Conservation (phyloP, 2,329 filamentous ascomycete genomes). For the Ophiostoma populinum region DNA sequence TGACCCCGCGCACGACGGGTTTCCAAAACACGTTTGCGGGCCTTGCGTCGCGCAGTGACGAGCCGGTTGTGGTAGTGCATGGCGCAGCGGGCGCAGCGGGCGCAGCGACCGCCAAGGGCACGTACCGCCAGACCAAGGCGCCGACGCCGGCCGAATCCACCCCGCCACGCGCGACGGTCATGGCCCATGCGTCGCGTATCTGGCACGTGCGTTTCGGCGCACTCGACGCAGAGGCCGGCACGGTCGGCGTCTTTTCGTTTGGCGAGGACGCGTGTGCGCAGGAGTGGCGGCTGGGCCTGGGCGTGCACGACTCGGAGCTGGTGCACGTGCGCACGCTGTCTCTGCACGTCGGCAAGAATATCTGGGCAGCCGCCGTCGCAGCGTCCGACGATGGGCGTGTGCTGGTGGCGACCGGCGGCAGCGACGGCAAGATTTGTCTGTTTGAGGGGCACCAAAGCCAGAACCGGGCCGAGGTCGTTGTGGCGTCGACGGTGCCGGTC, state of each 20-base stretch:
- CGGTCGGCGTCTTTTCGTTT: constrained; percentile 45
- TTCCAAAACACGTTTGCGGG: constrained; percentile 22
- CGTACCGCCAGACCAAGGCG: constrained; percentile 1
- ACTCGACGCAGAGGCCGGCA: neutral
- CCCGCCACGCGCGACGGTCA: constrained; percentile 47
- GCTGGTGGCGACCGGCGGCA: constrained; percentile 58
- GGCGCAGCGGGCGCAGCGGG: no score
- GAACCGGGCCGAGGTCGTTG: neutral
- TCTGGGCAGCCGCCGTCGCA: constrained; percentile 54
- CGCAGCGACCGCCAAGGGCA: neutral
- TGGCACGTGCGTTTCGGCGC: constrained; percentile 59
- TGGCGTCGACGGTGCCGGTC: neutral
- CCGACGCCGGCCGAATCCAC: constrained; percentile 11
- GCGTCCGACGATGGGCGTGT: constrained; percentile 17
- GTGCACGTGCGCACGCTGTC: constrained; percentile 37
- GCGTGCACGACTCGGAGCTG: constrained; percentile 18
- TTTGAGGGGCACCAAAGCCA: constrained; percentile 15
- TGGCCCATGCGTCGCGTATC: constrained; percentile 79
- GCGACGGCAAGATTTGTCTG: constrained; percentile 54
- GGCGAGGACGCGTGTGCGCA: constrained; percentile 72
- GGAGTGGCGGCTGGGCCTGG: constrained; percentile 45
- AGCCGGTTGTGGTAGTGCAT: no score
- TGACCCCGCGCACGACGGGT: constrained; percentile 36
- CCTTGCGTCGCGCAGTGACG: constrained; percentile 12
- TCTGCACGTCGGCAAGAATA: constrained; percentile 71